phyloP scores from a whole-genome alignment of 2,329 filamentous ascomycete genomes.

The Alternaria brassicicola region DNA sequence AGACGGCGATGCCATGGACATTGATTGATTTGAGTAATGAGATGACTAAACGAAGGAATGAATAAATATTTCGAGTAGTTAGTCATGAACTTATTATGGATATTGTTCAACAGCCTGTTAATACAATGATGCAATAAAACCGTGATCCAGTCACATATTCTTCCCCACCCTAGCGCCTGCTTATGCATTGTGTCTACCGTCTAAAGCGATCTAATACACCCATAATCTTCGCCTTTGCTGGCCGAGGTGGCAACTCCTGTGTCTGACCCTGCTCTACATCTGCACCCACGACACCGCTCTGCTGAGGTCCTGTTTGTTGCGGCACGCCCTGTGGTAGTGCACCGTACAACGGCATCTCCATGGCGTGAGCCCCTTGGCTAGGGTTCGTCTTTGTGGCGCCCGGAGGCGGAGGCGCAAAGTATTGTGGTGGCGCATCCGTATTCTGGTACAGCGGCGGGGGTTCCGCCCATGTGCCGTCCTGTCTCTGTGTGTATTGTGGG shows the following conservation, averaged over 20 bases:
- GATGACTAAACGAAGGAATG: neutral
- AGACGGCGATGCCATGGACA: conserved; percentile 71
- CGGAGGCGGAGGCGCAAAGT: conserved; percentile 40
- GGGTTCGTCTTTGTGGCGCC: conserved; percentile 40
- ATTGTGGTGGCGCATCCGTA: conserved; percentile 44
- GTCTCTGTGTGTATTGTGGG: conserved; percentile 30
- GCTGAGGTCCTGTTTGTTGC: conserved; percentile 29
- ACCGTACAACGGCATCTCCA: conserved; percentile 40
- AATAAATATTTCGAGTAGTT: neutral
- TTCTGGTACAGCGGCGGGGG: conserved; percentile 44
- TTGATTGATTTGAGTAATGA: conserved; percentile 55
- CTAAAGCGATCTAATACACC: conserved; percentile 39
- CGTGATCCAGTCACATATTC: conserved; percentile 3
- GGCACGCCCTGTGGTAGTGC: conserved; percentile 5
- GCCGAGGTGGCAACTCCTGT: conserved; percentile 34
- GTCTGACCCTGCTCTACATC: conserved; percentile 25
- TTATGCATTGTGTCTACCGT: conserved; percentile 19
- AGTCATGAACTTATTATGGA: conserved; percentile 2
- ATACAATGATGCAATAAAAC: neutral
- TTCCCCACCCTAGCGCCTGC: neutral
- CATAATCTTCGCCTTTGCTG: conserved; percentile 40
- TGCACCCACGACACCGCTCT: conserved; percentile 38
- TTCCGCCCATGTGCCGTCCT: conserved; percentile 40
- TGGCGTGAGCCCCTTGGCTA: conserved; percentile 25
- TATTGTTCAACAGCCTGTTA: neutral